Evolutionary conservation across 306 rosid species (phyloP), one percentile per base, ranked within the genome.

Genomic region (Castanopsis chinensis): DNA sequence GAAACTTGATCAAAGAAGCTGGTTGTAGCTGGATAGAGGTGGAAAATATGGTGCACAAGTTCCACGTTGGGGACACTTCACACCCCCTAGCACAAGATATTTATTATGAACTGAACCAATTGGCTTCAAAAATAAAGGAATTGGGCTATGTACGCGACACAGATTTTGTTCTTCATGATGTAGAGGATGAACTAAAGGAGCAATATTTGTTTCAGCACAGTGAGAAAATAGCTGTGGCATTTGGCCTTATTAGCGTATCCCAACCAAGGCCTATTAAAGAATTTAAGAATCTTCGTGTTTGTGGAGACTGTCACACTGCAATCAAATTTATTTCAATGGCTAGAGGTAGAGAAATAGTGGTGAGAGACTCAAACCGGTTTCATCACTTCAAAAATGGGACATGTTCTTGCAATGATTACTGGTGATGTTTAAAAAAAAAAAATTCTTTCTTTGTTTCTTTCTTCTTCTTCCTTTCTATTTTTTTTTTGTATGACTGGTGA

Each of bases 1-100:
- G 72, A 58, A 87, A 76, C 7, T 71, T 90, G 76, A 78, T 49
- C 23, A 90, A 88, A 85, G 94, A 87, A 81, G 88, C 88, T 12
- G 94, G 91, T 70, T 87, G 78, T 79, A 88, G 94, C 76, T 88
- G 92, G 94, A 71, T 88, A 73, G 94, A 90, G 79, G 82, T 88
- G 15, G 91, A 80, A 71, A 90, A 85, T 72, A 83, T 77, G 72
- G 88, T 86, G 74, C 90, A 88, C 81, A 83, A 83, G 68, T 88
- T 90, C 86, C 83, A 85, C 25, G 94, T 87, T 27, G 94, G 91
- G 67, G 94, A 90, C 75, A 87, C 94, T 35, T 85, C 86, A 75
- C 92, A 90, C 78, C 87, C 91, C n/a, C 73, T 79, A 67, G 90
- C 92, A 55, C 75, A 43, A 43, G 83, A 85, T 74, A 87, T 88